Percentiles rank a stretch among this genome's conserved stretches.
phyloP scores from a whole-genome alignment of 78 protist genomes.

The Speleostelium caveatum region DNA sequence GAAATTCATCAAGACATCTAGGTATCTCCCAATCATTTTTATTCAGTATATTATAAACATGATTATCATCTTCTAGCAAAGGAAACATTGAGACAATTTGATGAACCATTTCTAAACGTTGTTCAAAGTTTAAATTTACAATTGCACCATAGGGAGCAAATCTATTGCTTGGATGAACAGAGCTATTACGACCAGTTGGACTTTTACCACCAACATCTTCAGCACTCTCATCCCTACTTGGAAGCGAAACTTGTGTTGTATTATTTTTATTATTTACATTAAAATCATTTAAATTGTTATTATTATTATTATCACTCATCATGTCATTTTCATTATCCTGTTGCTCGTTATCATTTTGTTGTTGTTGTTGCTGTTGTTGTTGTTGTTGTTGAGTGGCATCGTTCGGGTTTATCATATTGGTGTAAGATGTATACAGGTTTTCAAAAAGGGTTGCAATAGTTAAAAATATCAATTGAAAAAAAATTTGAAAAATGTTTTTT shows the following conservation, averaged over 20 bases:
- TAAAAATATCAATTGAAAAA: no score
- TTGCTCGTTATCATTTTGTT: background rate
- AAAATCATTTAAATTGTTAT: background rate
- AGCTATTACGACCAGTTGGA: background rate
- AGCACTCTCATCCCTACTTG: background rate
- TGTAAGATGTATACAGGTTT: no score
- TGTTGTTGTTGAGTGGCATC: background rate
- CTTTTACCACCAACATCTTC: background rate
- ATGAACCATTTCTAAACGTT: slow-evolving; percentile 40
- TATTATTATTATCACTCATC: no score
- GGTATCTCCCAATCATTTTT: slow-evolving; percentile 50
- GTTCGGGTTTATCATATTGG: background rate
- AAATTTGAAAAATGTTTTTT: no score
- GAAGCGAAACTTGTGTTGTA: background rate
- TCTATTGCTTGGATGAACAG: background rate
- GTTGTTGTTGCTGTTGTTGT: background rate
- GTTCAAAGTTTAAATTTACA: slow-evolving; percentile 1
- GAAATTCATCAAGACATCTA: slow-evolving; percentile 32
- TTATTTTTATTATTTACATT: no score
- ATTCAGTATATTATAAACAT: slow-evolving; percentile 41
- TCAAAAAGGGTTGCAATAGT: no score
- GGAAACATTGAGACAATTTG: slow-evolving; percentile 53
- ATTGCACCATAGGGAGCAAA: slow-evolving; percentile 31
- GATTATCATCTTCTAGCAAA: slow-evolving; percentile 44
- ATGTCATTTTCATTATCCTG: background rate